Evolutionary conservation across 23 red algal species (phyloP), one percentile per base, ranked within the genome.

Genomic region (Agarophyton chilense): DNA sequence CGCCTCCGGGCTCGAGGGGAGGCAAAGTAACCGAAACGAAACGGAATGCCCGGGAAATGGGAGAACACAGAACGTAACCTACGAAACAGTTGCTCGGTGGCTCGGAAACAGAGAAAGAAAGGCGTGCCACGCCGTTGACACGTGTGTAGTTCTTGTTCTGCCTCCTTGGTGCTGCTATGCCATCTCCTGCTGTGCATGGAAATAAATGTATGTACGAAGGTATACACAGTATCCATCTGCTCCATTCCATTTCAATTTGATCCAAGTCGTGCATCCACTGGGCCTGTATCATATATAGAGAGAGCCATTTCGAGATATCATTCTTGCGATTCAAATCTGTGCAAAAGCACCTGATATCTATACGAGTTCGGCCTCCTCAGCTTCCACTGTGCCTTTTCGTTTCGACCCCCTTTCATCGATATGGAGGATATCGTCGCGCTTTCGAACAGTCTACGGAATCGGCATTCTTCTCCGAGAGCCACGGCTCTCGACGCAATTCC

Each of bases 371-470:
- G n/a, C n/a, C n/a, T n/a, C 34, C 61, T 17, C 16, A 10, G 10
- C 64, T 42, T 70, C 34, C 64, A 18, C 64, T 4, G 6, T 26
- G 1, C 34, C 64, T 17, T 17, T 42, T 33, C 1, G 7, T 42
- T 40, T 70, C 38, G 10, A 36, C 64, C 4, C 25, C 3, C 16
- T 28, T 8, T 22, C 28, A 21, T 41, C 64, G 2, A 6, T 0
- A 81, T 81, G 77, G 77, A 81, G 21, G 77, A 81, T 14, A 61
- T 81, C 49, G 77, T 81, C 34, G 77, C 77, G 11, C 52, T 60
- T 42, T 81, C 77, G 25, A 60, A 55, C 35, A 55, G 77, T 24
- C 49, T 81, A 4, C 77, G 81, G 2, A 63, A 85, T 68, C 81
- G 41, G 32, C 81, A 67, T 21, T 35, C 81, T n/a, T 41, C 61